Evolutionary conservation across 2,329 filamentous ascomycete species (phyloP).

Genomic region (Aspergillus sp.): DNA sequence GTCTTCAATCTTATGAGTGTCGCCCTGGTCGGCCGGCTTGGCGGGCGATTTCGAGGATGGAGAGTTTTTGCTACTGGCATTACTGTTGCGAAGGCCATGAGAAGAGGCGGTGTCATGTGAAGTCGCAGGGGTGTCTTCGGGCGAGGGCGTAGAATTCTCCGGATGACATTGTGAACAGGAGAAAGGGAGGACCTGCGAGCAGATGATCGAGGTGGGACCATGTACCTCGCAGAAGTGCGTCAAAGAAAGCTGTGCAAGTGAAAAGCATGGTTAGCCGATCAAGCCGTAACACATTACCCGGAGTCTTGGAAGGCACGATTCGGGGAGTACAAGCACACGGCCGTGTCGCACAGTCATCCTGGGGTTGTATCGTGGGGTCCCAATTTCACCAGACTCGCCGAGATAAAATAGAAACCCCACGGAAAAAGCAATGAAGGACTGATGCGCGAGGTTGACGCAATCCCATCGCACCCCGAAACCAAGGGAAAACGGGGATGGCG

Average conservation of each 20-base stretch:
- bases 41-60: constrained; percentile 16
- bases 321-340: constrained; percentile 4
- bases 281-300: constrained; percentile 1
- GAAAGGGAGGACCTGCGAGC: constrained; percentile 58
- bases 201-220: constrained; percentile 62
- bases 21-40: constrained; percentile 16
- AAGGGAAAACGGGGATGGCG: not conserved
- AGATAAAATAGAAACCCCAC: not conserved
- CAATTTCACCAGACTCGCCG: not conserved
- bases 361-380: constrained; percentile 1
- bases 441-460: constrained; percentile 13
- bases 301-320: constrained; percentile 1
- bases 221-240: constrained; percentile 64
- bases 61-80: constrained; percentile 16
- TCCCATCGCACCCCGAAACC: not conserved
- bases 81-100: constrained; percentile 21
- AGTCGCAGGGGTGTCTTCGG: constrained; percentile 42
- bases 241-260: constrained; percentile 53
- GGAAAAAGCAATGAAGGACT: constrained; percentile 1
- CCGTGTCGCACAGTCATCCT: constrained; percentile 1
- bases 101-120: constrained; percentile 31
- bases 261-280: constrained; percentile 6
- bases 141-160: constrained; percentile 37
- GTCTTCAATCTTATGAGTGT: constrained; percentile 42
- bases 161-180: constrained; percentile 55